Base-by-base conservation (phyloP, 768 basidiomycete species). In the Sarcodon sp. region DNA sequence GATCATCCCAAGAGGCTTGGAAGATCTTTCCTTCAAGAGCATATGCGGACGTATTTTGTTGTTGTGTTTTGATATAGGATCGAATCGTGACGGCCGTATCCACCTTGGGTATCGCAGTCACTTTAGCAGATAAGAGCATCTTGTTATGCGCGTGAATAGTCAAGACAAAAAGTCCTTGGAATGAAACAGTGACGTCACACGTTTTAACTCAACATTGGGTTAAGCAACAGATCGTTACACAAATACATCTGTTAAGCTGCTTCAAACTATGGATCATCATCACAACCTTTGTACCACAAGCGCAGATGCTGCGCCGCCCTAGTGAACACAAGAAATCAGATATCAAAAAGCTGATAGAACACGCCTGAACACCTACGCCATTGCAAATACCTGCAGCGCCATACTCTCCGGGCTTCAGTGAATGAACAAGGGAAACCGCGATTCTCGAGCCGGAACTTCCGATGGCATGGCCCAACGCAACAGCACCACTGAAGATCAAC, bases 371-470 rank as follows among this genome's bases (percentile, higher is more conserved):
- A 73, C 90, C 65, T 64, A 93, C 90, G 53, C 92, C 94, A 60
- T 97, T 97, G 77, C 94, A 97, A 55, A 98, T 84, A 64, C 85
- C 92, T 35, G 93, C 94, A 47, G 88, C 90, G 55, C 93, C 94
- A 58, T 93, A 96, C 68, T 98, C 74, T 35, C 93, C 93, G 3
- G 81, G 64, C 71, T 94, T 83, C 54, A 97, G 78, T n/a, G 84
- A 79, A 61, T 97, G 92, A 4, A 89, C 71, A 15, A 98, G 76
- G 6, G 94, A 87, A 27, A 98, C 93, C 44, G 97, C 73, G 66
- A 98, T 97, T 45, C 94, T 83, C 43, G 87, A 78, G 15, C 94
- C 94, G 35, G 91, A 96, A 66, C 89, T 97, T 51, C 94, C 94
- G 61, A 98, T 90, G 39, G 94, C 90, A 63, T 97, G 85, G 33